Percentiles rank a stretch among this genome's conserved stretches.
These are phyloP conservation scores for Rehmannia glutinosa DNA, from an alignment of 257 asterid species.

Conservation along the genomic window DNA sequence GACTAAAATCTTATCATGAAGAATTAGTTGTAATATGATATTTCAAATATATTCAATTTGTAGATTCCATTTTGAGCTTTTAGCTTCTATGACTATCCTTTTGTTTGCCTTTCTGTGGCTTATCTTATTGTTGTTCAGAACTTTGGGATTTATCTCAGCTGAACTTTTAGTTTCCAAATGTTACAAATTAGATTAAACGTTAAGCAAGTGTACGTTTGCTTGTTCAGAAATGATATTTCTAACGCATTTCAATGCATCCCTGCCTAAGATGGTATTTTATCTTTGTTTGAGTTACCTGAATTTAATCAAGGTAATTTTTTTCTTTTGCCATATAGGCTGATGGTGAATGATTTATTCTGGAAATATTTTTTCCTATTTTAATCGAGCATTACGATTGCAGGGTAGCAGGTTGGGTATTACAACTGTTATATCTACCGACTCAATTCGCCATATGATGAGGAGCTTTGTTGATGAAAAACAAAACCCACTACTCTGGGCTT, in stretches of 20 bases:
- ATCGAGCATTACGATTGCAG: conserved; percentile 37
- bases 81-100: conserved; percentile 6
- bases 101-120: conserved; percentile 6
- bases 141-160: neutral
- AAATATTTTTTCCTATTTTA: neutral
- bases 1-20: neutral
- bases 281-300: neutral
- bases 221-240: neutral
- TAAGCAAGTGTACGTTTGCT: neutral
- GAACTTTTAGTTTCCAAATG: conserved; percentile 8
- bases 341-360: neutral
- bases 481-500: conserved; percentile 96
- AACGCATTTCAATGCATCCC: too few species aligned
- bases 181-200: neutral
- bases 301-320: neutral
- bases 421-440: conserved; percentile 94
- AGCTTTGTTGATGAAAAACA: conserved; percentile 91
- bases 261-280: neutral
- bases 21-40: neutral
- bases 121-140: neutral
- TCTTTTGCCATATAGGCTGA: neutral
- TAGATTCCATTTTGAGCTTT: neutral
- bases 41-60: neutral
- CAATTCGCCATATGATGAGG: conserved; percentile 99
- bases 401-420: conserved; percentile 98